Conservation (phyloP, 306 rosid genomes). For the Luffa acutangula region DNA sequence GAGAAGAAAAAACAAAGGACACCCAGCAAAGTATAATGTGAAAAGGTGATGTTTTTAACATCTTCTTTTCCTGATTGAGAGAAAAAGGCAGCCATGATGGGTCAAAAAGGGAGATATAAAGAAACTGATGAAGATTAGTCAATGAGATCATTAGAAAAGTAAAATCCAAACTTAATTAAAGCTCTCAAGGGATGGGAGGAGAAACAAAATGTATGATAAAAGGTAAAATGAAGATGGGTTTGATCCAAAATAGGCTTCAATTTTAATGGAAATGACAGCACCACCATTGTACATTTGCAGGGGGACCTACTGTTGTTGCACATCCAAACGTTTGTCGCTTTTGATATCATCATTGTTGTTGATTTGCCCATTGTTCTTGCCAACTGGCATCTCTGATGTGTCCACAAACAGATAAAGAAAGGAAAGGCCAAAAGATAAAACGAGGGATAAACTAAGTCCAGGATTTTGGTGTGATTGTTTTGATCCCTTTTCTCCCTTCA, state of each 20-base stretch:
- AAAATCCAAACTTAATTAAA: neutral
- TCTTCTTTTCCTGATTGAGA: neutral
- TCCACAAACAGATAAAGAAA: conserved; percentile 24
- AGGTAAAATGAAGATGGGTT: neutral
- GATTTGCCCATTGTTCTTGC: conserved; percentile 31
- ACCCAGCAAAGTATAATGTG: neutral
- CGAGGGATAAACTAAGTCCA: conserved; percentile 52
- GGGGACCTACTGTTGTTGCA: neutral
- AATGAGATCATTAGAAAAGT: neutral
- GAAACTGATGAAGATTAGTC: conserved; percentile 1
- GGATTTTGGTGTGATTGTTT: conserved; percentile 49
- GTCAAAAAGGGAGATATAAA: neutral
- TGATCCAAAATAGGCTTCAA: neutral
- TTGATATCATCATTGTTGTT: conserved; percentile 6
- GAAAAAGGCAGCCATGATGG: conserved; percentile 3
- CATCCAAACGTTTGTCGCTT: neutral
- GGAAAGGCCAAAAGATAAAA: conserved; percentile 54
- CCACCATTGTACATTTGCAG: conserved; percentile 8
- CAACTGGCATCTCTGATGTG: conserved; percentile 84
- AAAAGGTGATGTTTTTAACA: neutral
- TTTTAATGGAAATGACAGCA: conserved; percentile 12
- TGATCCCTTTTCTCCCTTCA: conserved; percentile 21
- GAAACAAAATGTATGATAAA: neutral
- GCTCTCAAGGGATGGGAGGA: neutral
- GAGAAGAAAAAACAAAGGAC: neutral